These are phyloP conservation scores for Tetradesmus lagerheimii DNA, from an alignment of 139 green algal genomes.

Conservation along the genomic window DNA sequence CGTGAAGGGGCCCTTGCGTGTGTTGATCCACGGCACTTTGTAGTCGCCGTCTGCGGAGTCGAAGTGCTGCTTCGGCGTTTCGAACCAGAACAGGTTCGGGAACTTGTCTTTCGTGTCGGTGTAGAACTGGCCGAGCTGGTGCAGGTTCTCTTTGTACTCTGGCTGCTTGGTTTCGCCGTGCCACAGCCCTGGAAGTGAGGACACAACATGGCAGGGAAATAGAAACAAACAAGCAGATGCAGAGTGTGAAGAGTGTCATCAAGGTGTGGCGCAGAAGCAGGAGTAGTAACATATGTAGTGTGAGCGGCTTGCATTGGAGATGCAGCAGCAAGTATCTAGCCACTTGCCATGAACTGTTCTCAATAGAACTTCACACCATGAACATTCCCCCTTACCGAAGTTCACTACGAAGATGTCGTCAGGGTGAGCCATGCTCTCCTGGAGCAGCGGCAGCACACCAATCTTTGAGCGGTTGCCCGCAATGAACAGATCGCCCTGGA, in stretches of 20 bases:
- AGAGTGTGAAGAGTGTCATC: too few relatives aligned
- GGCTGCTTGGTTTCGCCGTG: conserved; percentile 35
- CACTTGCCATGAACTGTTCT: too few relatives aligned
- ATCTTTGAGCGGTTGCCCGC: conserved; percentile 13
- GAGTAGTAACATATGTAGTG: too few relatives aligned
- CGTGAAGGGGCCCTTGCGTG: neutral
- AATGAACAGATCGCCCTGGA: conserved; percentile 48
- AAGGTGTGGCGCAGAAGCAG: too few relatives aligned
- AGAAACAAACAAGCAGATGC: too few relatives aligned
- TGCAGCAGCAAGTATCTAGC: too few relatives aligned
- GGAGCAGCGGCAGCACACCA: conserved; percentile 41
- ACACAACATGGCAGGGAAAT: neutral
- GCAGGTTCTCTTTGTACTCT: conserved; percentile 35
- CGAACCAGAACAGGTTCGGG: conserved; percentile 39
- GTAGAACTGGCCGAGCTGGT: conserved; percentile 39
- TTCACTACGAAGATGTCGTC: conserved; percentile 44
- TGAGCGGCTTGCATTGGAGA: too few relatives aligned
- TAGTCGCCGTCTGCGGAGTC: conserved; percentile 40
- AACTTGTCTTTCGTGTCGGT: neutral
- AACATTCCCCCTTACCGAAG: conserved; percentile 20
- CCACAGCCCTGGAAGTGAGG: neutral
- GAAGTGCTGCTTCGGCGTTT: conserved; percentile 53
- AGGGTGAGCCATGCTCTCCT: neutral
- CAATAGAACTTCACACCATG: neutral
- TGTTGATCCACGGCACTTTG: conserved; percentile 30